Evolutionary conservation across 2,329 filamentous ascomycete species (phyloP).

Genomic region (Pseudogymnoascus sp.): DNA sequence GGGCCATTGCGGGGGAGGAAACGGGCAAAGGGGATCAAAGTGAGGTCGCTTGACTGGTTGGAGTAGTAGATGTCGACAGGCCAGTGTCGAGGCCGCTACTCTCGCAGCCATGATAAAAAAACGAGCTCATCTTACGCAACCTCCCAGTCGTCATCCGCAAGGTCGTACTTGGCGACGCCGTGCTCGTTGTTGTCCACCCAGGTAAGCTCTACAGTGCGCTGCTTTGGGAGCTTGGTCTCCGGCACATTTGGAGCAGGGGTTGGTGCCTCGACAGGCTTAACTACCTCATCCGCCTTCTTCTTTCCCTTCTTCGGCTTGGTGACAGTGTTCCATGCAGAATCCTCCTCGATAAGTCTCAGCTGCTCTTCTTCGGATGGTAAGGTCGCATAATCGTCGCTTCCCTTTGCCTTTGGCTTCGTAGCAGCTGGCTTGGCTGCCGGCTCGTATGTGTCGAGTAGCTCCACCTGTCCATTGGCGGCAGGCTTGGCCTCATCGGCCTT

Average conservation of each 20-base stretch:
- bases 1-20: background rate
- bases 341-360: constrained; percentile 45
- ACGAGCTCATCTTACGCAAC: constrained; percentile 8
- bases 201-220: background rate
- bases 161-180: constrained; percentile 2
- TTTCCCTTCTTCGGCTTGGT: constrained; percentile 38
- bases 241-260: background rate
- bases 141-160: constrained; percentile 7
- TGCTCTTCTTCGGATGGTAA: constrained; percentile 56
- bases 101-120: background rate
- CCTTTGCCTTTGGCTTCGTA: constrained; percentile 13
- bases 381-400: constrained; percentile 10
- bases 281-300: constrained; percentile 17
- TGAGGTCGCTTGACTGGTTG: background rate
- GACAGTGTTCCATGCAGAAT: constrained; percentile 51
- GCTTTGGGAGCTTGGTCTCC: background rate
- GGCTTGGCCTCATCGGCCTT: constrained; percentile 22
- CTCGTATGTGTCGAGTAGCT: constrained; percentile 53
- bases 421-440: constrained; percentile 28
- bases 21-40: background rate
- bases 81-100: background rate
- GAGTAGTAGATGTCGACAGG: background rate
- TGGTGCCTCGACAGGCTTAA: constrained; percentile 5
- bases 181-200: constrained; percentile 1
- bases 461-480: constrained; percentile 26